phyloP scores from a whole-genome alignment of 2,329 filamentous ascomycete species.

The Alternaria burnsii region DNA sequence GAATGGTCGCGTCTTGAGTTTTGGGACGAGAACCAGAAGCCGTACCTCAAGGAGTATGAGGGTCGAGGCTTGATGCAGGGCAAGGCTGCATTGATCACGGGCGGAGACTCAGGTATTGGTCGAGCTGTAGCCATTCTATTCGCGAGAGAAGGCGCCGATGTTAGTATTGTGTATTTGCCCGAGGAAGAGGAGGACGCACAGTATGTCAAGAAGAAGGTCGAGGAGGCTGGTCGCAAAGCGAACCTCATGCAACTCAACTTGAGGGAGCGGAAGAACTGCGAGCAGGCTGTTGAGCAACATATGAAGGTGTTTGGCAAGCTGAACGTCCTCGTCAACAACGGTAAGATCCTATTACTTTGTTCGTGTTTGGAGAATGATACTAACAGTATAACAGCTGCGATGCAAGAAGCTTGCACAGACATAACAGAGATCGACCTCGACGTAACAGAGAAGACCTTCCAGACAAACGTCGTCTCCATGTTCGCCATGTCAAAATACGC shows the following conservation, averaged over 20 bases:
- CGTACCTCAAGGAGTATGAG: conserved; percentile 34
- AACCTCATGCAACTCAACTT: conserved; percentile 61
- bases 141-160: conserved; percentile 78
- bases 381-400: conserved; percentile 53
- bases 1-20: conserved; percentile 33
- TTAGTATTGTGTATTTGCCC: conserved; percentile 74
- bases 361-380: neutral
- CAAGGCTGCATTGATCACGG: conserved; percentile 69
- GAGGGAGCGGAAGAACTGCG: conserved; percentile 70
- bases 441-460: conserved; percentile 65
- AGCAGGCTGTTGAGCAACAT: conserved; percentile 71
- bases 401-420: conserved; percentile 63
- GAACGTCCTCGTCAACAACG: conserved; percentile 61
- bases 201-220: conserved; percentile 73
- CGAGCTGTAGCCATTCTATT: conserved; percentile 77
- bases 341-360: conserved; percentile 6
- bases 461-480: conserved; percentile 80
- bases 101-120: conserved; percentile 80
- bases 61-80: conserved; percentile 33
- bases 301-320: conserved; percentile 70
- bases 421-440: conserved; percentile 64
- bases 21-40: conserved; percentile 32
- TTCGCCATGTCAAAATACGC: conserved; percentile 80
- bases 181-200: conserved; percentile 78
- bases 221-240: conserved; percentile 68